Evolutionary conservation across 2,329 filamentous ascomycete species (phyloP), one percentile per base, ranked within the genome.

Genomic region (Apiospora hydei): DNA sequence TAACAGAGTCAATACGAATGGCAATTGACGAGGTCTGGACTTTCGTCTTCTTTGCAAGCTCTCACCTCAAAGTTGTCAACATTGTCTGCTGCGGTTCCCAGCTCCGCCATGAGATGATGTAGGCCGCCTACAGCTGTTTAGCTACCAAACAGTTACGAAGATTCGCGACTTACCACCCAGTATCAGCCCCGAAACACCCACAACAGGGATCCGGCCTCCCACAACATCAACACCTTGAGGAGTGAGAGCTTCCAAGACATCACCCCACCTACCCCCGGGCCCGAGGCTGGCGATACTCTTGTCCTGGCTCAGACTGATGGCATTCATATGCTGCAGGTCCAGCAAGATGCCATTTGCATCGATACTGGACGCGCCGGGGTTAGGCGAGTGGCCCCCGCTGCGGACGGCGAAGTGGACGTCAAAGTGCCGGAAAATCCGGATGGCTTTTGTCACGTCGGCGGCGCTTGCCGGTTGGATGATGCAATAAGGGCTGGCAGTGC

Each of bases 81-180:
- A 46, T 81, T 84, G 73, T 86, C 86, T 69, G 82, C 83, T n/a
- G 78, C 82, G 44, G 83, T 83, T 0, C 86, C 86, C 70, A 71
- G 77, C 41, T 74, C 69, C 21, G 66, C 49, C 5, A 75, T 75
- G 14, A 73, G 70, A 57, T 75, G 71, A 44, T 30, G 69, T 49
- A 69, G 75, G 6, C 78, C 79, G 2, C 79, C 78, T 70, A 47
- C 46, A 47, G 18, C n/a, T 47, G 46, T n/a, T 47, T n/a, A 47
- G 46, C 18, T 47, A n/a, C 46, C 46, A n/a, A 47, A 2, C 46
- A 47, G 46, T 21, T 21, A 47, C 21, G 46, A n/a, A 21, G 46
- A 16, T 47, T 47, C 18, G 46, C 46, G 46, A 47, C 18, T n/a
- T n/a, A 47, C 71, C 75, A 10, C 83, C 82, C 5, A 41, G n/a